phyloP scores from a whole-genome alignment of 495 filamentous ascomycete genomes.

The Trichoderma gamsii region DNA sequence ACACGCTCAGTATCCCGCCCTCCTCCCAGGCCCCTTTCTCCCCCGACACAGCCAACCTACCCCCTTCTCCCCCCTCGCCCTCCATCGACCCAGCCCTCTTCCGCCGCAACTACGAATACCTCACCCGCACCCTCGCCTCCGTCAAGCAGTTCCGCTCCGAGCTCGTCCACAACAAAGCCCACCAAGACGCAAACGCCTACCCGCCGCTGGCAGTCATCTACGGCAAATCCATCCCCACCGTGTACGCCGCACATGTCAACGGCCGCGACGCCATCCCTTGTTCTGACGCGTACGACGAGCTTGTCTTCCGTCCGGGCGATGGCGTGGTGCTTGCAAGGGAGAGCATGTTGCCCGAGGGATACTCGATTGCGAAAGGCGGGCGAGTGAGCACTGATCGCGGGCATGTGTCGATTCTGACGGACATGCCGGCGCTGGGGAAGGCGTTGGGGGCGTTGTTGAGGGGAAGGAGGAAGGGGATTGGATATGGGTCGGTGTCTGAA shows the following conservation, averaged over 20 bases:
- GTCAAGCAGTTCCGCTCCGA: constrained; percentile 68
- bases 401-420: constrained; percentile 79
- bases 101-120: constrained; percentile 55
- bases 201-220: constrained; percentile 83
- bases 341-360: constrained; percentile 80
- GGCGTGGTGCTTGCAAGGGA: constrained; percentile 82
- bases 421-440: constrained; percentile 73
- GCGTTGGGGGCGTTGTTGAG: constrained; percentile 60
- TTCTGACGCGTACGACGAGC: constrained; percentile 76
- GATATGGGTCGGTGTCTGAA: constrained; percentile 21
- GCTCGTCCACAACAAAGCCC: constrained; percentile 52
- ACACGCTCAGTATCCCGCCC: constrained; percentile 34
- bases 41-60: background rate
- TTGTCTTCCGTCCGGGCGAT: constrained; percentile 82
- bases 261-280: constrained; percentile 59
- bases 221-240: constrained; percentile 79
- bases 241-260: constrained; percentile 68
- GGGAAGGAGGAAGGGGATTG: constrained; percentile 66
- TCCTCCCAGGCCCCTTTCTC: constrained; percentile 25
- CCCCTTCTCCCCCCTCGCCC: background rate
- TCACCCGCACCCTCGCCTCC: constrained; percentile 66
- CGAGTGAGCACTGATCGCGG: constrained; percentile 74
- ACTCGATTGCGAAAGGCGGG: constrained; percentile 62
- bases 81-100: constrained; percentile 17
- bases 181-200: constrained; percentile 62